Evolutionary conservation across 1,139 yeast species (phyloP), one percentile per base, ranked within the genome.

Genomic region (Scheffersomyces cryptocercus): DNA sequence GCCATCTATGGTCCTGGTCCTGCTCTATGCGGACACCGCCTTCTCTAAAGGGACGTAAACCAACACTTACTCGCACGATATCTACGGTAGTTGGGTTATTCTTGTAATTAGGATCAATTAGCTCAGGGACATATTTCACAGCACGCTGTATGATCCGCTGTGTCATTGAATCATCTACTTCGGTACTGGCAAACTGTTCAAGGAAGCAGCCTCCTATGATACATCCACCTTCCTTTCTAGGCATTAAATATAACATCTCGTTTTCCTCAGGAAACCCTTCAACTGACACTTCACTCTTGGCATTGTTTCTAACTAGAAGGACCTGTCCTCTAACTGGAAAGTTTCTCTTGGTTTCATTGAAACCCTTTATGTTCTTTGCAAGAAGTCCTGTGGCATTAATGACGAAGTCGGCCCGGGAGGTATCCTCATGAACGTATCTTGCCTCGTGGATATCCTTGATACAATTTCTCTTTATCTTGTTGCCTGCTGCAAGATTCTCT

Each of bases 191-290:
- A 33, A 58, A 60, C 29, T 64, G 50, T 1, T 49, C 52, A 13
- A 60, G 52, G 50, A 73, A 71, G 48, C 79, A 70, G 1, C 83
- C 84, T 1, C 83, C 84, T 39, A 79, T 68, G 28, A 77, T 72
- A 16, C 74, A 62, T 2, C 82, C 83, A 11, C 83, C 83, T 55
- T 79, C 83, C 45, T 70, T 69, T 38, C 83, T 58, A 5, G 84
- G 83, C 71, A 78, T 71, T 13, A 75, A 58, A 49, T 79, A 79
- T 28, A 77, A 58, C 48, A 59, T 48, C 49, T 78, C 82, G 38
- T 67, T 50, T 1, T 65, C 63, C 0, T 59, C 65, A 4, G 72
- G 65, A 38, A 64, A 62, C 5, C 67, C 65, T 5, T 64, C 58
- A 8, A 73, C 72, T 12, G 61, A 53, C 24, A 59, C 44, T 36